Conservation (phyloP, 2,329 filamentous ascomycete genomes). For the Ascochyta pisi region DNA sequence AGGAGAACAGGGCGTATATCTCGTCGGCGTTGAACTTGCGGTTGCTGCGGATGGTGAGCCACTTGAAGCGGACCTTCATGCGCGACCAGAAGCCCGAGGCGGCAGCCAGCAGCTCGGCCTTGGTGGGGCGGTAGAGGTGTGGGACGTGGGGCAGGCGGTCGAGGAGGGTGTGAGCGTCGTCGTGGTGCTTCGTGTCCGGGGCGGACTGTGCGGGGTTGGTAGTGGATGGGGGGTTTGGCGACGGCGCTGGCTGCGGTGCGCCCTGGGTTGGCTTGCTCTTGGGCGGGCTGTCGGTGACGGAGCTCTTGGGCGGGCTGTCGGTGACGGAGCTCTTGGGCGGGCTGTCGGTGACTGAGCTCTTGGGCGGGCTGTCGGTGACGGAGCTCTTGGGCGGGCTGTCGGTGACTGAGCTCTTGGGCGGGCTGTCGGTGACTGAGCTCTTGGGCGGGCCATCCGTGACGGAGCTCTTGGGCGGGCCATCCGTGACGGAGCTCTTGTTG, state of each 20-base stretch:
- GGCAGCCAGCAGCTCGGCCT: conserved; percentile 89
- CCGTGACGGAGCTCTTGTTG: conserved; percentile 37
- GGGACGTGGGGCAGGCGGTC: conserved; percentile 65
- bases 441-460: too few species aligned
- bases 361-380: too few species aligned
- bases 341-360: too few species aligned
- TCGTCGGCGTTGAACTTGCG: conserved; percentile 96
- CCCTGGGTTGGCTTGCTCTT: conserved; percentile 27
- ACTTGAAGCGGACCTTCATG: conserved; percentile 91
- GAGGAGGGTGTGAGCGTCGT: conserved; percentile 53
- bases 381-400: conserved; percentile 30
- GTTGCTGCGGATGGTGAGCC: conserved; percentile 93
- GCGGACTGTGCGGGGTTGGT: conserved; percentile 28
- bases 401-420: conserved; percentile 41
- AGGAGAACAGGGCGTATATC: conserved; percentile 93
- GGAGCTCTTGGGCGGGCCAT: too few species aligned
- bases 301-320: conserved; percentile 38
- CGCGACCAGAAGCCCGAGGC: conserved; percentile 93
- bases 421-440: conserved; percentile 40
- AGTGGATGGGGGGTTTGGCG: conserved; percentile 35
- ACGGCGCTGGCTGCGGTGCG: conserved; percentile 43
- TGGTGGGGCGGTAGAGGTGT: conserved; percentile 81
- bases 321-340: conserved; percentile 34
- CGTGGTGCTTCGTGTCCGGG: conserved; percentile 19
- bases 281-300: conserved; percentile 36